These are phyloP conservation scores for Apostasia shenzhenica DNA, from an alignment of 106 monocot species.

Conservation along the genomic window DNA sequence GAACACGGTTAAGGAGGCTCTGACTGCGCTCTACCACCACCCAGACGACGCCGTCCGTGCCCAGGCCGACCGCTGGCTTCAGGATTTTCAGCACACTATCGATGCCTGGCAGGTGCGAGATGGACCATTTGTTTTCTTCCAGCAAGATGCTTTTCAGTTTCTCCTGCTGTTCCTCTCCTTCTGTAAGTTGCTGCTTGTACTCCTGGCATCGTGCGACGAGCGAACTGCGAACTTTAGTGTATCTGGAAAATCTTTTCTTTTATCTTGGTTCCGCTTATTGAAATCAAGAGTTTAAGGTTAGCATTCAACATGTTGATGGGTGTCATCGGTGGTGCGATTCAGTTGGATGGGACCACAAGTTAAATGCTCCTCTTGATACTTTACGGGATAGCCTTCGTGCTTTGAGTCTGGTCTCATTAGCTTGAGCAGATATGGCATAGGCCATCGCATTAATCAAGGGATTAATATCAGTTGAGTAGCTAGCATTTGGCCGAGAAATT, in stretches of 20 bases:
- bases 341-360: no score
- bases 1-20: slow-evolving; percentile 74
- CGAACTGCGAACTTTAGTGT: no score
- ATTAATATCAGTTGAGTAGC: neutral
- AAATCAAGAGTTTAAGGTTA: neutral
- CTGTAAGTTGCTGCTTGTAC: no score
- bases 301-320: neutral
- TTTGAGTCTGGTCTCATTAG: no score
- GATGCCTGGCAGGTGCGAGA: slow-evolving; percentile 94
- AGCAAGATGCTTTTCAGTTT: neutral
- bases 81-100: slow-evolving; percentile 88
- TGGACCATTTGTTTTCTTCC: neutral
- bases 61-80: slow-evolving; percentile 88
- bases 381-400: no score
- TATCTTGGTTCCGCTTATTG: no score
- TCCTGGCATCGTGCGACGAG: no score
- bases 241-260: no score
- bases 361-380: no score
- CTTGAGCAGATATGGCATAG: no score
- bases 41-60: slow-evolving; percentile 66
- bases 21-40: slow-evolving; percentile 85
- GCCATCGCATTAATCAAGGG: neutral
- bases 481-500: neutral
- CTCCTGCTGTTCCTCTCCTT: no score
- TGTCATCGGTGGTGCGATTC: neutral